A percentile compares a stretch with the other conserved stretches of the same genome.
Evolutionary conservation across 495 filamentous ascomycete species (phyloP).

Genomic region (Hyphodiscus hymeniophilus): DNA sequence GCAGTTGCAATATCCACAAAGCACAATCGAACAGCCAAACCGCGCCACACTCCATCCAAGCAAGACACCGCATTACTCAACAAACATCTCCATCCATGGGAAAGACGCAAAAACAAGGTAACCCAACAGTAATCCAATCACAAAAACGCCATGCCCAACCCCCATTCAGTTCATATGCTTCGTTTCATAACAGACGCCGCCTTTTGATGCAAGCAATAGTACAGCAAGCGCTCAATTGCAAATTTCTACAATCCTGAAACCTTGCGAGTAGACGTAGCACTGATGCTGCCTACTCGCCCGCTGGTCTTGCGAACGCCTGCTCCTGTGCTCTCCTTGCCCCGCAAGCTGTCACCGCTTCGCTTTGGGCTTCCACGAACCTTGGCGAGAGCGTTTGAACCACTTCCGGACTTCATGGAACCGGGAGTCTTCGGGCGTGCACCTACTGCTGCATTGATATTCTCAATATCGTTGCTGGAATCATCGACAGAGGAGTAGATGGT

Average conservation of each 20-base stretch:
- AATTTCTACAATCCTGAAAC: slow-evolving; percentile 19
- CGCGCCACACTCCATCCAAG: slow-evolving; percentile 2
- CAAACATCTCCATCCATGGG: slow-evolving; percentile 1
- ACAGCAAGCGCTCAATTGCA: slow-evolving; percentile 1
- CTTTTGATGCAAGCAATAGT: slow-evolving; percentile 21
- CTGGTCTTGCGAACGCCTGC: slow-evolving; percentile 82
- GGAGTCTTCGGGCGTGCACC: slow-evolving; percentile 58
- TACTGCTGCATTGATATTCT: slow-evolving; percentile 35
- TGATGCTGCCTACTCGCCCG: slow-evolving; percentile 80
- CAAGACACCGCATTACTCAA: slow-evolving; percentile 9
- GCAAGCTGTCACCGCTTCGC: slow-evolving; percentile 42
- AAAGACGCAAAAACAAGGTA: background rate
- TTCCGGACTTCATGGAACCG: slow-evolving; percentile 44
- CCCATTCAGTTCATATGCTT: slow-evolving; percentile 19
- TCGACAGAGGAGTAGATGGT: slow-evolving; percentile 44
- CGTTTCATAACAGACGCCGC: slow-evolving; percentile 16
- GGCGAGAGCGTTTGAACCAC: slow-evolving; percentile 57
- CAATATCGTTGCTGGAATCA: slow-evolving; percentile 45
- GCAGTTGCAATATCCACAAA: slow-evolving; percentile 11
- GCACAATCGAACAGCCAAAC: slow-evolving; percentile 8
- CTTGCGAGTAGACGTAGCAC: slow-evolving; percentile 26
- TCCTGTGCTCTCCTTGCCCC: slow-evolving; percentile 47
- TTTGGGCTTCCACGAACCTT: slow-evolving; percentile 62
- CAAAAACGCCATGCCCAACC: slow-evolving; percentile 9
- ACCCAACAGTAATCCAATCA: slow-evolving; percentile 7